A percentile compares a stretch with the other conserved stretches of the same genome.
These are phyloP conservation scores for Phialophora tarda DNA, from an alignment of 2,329 filamentous ascomycete genomes.

Conservation along the genomic window DNA sequence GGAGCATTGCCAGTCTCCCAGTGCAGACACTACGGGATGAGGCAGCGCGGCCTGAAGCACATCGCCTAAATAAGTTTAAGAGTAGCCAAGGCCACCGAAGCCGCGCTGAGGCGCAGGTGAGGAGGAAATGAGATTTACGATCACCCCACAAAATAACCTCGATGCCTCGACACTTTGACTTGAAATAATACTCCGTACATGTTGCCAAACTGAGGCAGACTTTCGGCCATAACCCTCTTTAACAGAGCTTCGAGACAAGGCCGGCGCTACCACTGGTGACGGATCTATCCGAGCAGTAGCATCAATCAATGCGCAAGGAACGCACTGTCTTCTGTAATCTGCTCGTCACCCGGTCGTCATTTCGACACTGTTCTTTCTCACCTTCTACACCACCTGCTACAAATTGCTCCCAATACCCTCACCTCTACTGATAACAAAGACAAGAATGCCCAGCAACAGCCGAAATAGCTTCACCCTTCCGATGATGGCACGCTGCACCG, in stretches of 20 bases:
- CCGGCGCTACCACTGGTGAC: background rate
- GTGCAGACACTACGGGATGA: background rate
- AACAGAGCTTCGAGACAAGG: background rate
- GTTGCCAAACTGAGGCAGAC: background rate
- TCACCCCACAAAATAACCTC: background rate
- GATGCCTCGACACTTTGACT: background rate
- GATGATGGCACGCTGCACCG: background rate
- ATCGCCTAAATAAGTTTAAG: background rate
- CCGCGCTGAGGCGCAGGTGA: too few relatives aligned
- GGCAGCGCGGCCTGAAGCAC: background rate
- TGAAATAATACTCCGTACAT: background rate
- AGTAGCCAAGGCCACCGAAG: too few relatives aligned
- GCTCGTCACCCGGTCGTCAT: background rate
- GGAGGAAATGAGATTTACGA: too few relatives aligned
- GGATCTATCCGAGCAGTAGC: background rate
- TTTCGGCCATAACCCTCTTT: background rate
- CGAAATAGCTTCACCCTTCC: background rate
- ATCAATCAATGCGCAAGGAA: too few relatives aligned
- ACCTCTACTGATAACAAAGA: background rate
- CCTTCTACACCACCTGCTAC: background rate
- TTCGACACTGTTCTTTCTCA: background rate
- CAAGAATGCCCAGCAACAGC: background rate
- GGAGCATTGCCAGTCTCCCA: background rate
- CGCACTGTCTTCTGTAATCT: background rate
- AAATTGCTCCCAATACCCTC: background rate